Conservation (phyloP, 2,329 filamentous ascomycete genomes). For the Epichloe festucae region DNA sequence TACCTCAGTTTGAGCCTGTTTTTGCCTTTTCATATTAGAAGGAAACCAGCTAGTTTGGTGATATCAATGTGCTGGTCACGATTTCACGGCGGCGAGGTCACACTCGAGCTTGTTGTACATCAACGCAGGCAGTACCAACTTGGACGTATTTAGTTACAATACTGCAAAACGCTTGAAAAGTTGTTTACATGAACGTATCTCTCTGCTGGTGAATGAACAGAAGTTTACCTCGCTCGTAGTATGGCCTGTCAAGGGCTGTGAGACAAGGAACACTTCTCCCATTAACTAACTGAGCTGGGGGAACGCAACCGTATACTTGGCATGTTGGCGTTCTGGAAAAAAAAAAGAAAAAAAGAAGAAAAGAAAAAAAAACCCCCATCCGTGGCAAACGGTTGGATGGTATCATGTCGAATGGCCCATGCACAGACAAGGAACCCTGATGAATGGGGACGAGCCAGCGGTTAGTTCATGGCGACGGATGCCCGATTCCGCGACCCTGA, state of each 20-base stretch:
- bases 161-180: background rate
- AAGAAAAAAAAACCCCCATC: too few species aligned
- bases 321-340: too few species aligned
- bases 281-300: too few species aligned
- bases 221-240: too few species aligned
- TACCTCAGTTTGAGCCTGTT: background rate
- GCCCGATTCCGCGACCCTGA: background rate
- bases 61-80: conserved; percentile 21
- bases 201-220: background rate
- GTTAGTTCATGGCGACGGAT: background rate
- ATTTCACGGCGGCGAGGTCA: conserved; percentile 13
- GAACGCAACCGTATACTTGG: too few species aligned
- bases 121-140: too few species aligned
- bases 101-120: too few species aligned
- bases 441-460: background rate
- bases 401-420: too few species aligned
- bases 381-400: background rate
- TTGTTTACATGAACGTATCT: background rate
- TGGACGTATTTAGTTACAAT: background rate
- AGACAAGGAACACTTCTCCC: too few species aligned
- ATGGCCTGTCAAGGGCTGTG: too few species aligned
- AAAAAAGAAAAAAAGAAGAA: too few species aligned
- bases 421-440: background rate
- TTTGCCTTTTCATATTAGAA: background rate
- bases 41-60: conserved; percentile 5